A percentile compares a stretch with the other conserved stretches of the same genome.
Evolutionary conservation across 345 rosid species (phyloP).

Genomic region (Populus simonii): DNA sequence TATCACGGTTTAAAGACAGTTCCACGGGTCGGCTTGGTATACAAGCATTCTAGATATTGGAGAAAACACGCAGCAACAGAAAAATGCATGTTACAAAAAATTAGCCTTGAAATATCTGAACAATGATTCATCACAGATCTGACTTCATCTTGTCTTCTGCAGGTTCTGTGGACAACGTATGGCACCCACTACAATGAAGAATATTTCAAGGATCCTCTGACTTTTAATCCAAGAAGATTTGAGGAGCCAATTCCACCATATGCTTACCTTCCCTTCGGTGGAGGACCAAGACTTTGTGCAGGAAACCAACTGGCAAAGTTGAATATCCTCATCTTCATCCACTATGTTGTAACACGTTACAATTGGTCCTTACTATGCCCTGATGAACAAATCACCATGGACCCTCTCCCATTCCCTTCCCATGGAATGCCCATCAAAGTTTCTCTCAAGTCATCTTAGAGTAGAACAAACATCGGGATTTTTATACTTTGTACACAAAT

Average conservation of each 20-base stretch:
- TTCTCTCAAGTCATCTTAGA: slow-evolving; percentile 32
- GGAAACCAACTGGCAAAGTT: slow-evolving; percentile 76
- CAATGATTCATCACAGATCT: not conserved
- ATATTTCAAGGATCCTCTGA: slow-evolving; percentile 48
- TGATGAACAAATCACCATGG: slow-evolving; percentile 51
- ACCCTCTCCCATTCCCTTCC: slow-evolving; percentile 65
- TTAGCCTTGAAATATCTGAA: not conserved
- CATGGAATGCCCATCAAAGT: slow-evolving; percentile 63
- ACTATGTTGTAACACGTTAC: slow-evolving; percentile 46
- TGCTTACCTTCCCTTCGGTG: slow-evolving; percentile 63
- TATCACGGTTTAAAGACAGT: too few species aligned
- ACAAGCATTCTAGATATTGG: not conserved
- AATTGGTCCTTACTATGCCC: slow-evolving; percentile 54
- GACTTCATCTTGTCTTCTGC: slow-evolving; percentile 1
- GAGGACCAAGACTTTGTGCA: slow-evolving; percentile 70
- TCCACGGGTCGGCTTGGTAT: not conserved
- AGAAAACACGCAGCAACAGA: not conserved
- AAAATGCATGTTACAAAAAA: too few species aligned
- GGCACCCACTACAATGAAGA: slow-evolving; percentile 54
- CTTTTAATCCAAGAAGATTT: slow-evolving; percentile 54
- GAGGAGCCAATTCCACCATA: slow-evolving; percentile 47
- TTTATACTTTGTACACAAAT: not conserved
- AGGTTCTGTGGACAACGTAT: slow-evolving; percentile 67
- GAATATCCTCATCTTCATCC: slow-evolving; percentile 54
- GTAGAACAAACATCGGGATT: not conserved